Conservation (phyloP, 345 rosid species). For the Clausena lansium region DNA sequence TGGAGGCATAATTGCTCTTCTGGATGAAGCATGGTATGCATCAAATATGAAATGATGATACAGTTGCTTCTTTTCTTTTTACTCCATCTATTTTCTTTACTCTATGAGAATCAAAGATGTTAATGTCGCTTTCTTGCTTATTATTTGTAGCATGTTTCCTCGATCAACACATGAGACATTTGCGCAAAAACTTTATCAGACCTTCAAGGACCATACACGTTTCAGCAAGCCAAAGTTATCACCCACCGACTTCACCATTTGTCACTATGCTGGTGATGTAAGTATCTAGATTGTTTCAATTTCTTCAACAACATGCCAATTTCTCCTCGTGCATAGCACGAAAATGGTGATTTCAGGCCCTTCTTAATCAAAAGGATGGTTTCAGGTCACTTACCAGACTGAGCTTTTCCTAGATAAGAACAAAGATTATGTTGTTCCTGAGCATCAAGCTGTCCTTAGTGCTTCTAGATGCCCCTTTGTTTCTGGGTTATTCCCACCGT, state of each 20-base stretch:
- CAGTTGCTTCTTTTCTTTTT: not conserved
- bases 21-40: constrained; percentile 97
- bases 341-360: constrained; percentile 6
- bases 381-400: constrained; percentile 94
- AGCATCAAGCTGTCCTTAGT: constrained; percentile 81
- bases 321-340: not conserved
- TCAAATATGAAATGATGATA: constrained; percentile 3
- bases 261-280: constrained; percentile 98
- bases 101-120: constrained; percentile 15
- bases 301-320: not conserved
- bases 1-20: constrained; percentile 95
- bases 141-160: constrained; percentile 84
- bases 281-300: constrained; percentile 30
- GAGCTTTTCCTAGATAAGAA: constrained; percentile 90
- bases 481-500: constrained; percentile 71
- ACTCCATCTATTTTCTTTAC: constrained; percentile 1
- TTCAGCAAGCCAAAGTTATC: constrained; percentile 93
- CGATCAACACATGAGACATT: constrained; percentile 97
- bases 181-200: constrained; percentile 93
- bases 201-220: constrained; percentile 78
- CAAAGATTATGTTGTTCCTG: constrained; percentile 93
- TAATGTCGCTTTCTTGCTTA: constrained; percentile 17
- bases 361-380: constrained; percentile 2
- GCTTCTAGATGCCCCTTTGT: constrained; percentile 83
- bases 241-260: constrained; percentile 87